phyloP scores from a whole-genome alignment of 2,329 filamentous ascomycete genomes.

The Atkinsonella hypoxylon region DNA sequence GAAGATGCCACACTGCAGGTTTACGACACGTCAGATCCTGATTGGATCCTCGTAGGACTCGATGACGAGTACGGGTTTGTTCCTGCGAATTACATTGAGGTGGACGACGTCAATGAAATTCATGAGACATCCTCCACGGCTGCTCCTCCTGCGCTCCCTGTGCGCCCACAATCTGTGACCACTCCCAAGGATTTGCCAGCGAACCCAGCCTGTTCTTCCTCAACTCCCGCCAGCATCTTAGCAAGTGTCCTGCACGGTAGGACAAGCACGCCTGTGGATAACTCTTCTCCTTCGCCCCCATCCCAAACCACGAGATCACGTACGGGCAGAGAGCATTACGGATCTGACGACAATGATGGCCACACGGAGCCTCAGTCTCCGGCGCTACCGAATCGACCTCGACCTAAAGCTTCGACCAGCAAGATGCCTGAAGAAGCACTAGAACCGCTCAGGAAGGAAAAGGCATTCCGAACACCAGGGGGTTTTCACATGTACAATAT shows the following conservation, averaged over 20 bases:
- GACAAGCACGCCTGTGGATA: constrained; percentile 20
- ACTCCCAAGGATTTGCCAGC: constrained; percentile 20
- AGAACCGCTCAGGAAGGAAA: constrained; percentile 10
- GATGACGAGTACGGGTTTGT: constrained; percentile 87
- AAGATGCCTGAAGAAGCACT: not conserved
- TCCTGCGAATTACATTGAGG: constrained; percentile 89
- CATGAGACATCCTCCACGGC: constrained; percentile 24
- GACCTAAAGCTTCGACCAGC: constrained; percentile 5
- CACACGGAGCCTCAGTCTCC: constrained; percentile 23
- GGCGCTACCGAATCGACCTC: constrained; percentile 26
- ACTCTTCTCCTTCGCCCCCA: constrained; percentile 13
- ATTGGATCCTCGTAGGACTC: constrained; percentile 88
- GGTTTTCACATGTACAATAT: constrained; percentile 94
- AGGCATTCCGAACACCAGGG: constrained; percentile 50
- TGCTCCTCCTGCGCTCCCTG: constrained; percentile 31
- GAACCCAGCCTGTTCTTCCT: constrained; percentile 13
- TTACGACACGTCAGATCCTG: constrained; percentile 82
- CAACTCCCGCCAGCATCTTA: constrained; percentile 40
- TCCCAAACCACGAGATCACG: constrained; percentile 16
- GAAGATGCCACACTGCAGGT: constrained; percentile 77
- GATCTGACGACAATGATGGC: constrained; percentile 20
- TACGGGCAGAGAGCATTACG: constrained; percentile 15
- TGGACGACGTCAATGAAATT: constrained; percentile 36
- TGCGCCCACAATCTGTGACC: constrained; percentile 24
- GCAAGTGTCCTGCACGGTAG: constrained; percentile 43